Conservation (phyloP, 2,329 filamentous ascomycete genomes). For the Geosmithia morbida region DNA sequence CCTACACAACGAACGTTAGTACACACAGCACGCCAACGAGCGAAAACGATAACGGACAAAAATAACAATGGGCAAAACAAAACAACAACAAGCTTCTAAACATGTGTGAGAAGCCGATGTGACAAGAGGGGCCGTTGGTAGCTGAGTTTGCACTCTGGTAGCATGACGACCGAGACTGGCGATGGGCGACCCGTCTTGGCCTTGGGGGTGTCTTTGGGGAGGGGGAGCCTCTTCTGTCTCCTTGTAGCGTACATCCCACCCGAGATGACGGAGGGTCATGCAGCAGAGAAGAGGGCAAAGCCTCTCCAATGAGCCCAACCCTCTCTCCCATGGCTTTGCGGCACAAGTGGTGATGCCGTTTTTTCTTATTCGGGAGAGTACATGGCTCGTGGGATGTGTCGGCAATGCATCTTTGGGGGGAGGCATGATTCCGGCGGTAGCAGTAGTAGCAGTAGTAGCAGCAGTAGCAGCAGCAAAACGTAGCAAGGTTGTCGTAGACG, state of each 20-base stretch:
- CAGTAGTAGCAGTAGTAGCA: too few species aligned
- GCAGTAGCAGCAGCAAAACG: too few species aligned
- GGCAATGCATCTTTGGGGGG: too few species aligned
- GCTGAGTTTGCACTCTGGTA: not conserved
- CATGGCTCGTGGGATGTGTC: too few species aligned
- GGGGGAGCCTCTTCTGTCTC: not conserved
- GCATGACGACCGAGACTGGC: not conserved
- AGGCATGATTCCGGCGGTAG: too few species aligned
- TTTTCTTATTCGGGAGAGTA: not conserved
- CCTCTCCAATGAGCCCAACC: not conserved
- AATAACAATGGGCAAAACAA: too few species aligned
- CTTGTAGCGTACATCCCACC: not conserved
- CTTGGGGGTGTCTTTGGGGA: not conserved
- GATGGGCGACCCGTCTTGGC: not conserved
- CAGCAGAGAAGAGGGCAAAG: not conserved
- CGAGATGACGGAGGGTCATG: not conserved
- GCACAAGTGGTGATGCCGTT: not conserved
- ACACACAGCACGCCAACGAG: not conserved
- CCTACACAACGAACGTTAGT: conserved; percentile 31
- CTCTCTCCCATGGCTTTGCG: not conserved
- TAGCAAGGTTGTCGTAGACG: too few species aligned
- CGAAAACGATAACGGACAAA: not conserved
- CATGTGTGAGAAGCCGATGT: not conserved
- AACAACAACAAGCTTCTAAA: not conserved
- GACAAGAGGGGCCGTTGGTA: not conserved